Evolutionary conservation across 768 basidiomycete genomes (phyloP).

Genomic region (Rossbeevera mucosa): DNA sequence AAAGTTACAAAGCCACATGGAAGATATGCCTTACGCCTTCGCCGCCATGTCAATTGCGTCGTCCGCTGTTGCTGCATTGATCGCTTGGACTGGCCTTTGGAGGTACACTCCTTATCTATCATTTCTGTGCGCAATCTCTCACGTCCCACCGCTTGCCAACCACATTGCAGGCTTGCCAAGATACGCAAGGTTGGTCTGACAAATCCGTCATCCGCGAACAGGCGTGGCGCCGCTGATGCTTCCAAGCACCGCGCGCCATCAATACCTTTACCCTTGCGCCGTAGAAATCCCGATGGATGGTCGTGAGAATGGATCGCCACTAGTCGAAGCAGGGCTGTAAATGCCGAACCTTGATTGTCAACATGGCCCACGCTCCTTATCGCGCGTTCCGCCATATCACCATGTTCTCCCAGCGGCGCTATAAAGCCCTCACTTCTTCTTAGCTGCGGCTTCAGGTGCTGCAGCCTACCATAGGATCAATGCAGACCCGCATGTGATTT

Average conservation of each 20-base stretch:
- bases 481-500: slow-evolving; percentile 3
- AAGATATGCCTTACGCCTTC: slow-evolving; percentile 72
- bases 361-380: slow-evolving; percentile 9
- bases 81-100: slow-evolving; percentile 64
- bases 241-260: slow-evolving; percentile 21
- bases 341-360: neutral
- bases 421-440: neutral
- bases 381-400: neutral
- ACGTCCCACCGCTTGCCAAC: neutral
- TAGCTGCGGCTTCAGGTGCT: neutral
- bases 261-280: slow-evolving; percentile 40
- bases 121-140: slow-evolving; percentile 10
- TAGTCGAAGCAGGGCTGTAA: neutral
- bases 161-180: slow-evolving; percentile 35
- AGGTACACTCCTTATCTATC: slow-evolving; percentile 34
- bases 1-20: slow-evolving; percentile 72
- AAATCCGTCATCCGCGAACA: slow-evolving; percentile 22
- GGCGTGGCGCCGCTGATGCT: slow-evolving; percentile 8
- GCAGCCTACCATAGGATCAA: slow-evolving; percentile 13
- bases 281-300: slow-evolving; percentile 38
- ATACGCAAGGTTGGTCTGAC: slow-evolving; percentile 44
- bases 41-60: slow-evolving; percentile 58
- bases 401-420: neutral
- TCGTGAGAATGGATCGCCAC: slow-evolving; percentile 25
- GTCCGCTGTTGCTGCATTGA: slow-evolving; percentile 51